phyloP scores from a whole-genome alignment of 805 yeast species.

The Candida maltosa region DNA sequence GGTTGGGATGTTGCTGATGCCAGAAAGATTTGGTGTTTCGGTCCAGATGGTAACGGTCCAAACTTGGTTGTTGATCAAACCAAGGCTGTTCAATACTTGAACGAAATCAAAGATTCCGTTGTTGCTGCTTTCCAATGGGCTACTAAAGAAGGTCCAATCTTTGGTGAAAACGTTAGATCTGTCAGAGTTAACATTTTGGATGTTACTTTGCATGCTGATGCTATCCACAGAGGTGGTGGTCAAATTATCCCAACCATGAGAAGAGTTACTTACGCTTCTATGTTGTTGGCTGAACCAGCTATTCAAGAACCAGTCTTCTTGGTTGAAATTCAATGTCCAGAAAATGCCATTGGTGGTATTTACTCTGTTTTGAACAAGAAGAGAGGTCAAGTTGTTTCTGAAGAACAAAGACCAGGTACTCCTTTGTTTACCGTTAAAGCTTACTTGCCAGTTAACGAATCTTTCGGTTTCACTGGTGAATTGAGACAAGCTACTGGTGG shows the following conservation, averaged over 20 bases:
- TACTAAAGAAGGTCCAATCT: constrained; percentile 98
- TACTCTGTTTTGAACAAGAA: constrained; percentile 98
- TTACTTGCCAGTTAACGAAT: constrained; percentile 99
- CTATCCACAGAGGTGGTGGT: constrained; percentile 99
- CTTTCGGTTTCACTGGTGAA: constrained; percentile 99
- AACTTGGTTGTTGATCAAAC: constrained; percentile 99
- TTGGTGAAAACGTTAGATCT: constrained; percentile 95
- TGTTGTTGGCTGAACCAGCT: constrained; percentile 97
- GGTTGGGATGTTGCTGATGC: constrained; percentile 99
- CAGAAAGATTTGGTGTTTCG: constrained; percentile 99
- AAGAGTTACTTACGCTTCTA: constrained; percentile 98
- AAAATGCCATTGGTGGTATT: constrained; percentile 99
- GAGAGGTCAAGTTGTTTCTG: constrained; percentile 99
- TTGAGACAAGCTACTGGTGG: constrained; percentile 99
- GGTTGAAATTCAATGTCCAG: constrained; percentile 99
- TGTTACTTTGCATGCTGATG: constrained; percentile 99
- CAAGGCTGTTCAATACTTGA: constrained; percentile 98
- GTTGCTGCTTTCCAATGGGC: constrained; percentile 99
- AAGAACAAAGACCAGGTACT: constrained; percentile 99
- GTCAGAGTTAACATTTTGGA: constrained; percentile 97
- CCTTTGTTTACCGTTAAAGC: constrained; percentile 99
- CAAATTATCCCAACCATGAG: constrained; percentile 99
- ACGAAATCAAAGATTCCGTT: constrained; percentile 98
- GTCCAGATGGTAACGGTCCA: constrained; percentile 99
- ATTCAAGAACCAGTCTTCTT: constrained; percentile 99